Evolutionary conservation across 352 stramenopile genomes (phyloP).

Genomic region (Pythium phragmitis): DNA sequence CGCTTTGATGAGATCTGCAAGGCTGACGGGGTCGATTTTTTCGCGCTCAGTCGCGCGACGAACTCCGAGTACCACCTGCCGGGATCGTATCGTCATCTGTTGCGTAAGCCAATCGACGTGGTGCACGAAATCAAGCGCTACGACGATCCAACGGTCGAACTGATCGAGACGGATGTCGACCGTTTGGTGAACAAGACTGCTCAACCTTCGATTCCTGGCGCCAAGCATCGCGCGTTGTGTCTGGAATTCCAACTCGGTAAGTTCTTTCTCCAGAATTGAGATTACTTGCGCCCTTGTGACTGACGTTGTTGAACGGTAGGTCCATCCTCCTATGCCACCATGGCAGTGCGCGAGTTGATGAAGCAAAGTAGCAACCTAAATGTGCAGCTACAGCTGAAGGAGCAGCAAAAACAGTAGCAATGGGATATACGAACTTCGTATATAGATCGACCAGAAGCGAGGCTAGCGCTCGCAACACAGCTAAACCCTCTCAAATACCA

Average conservation of each 20-base stretch:
- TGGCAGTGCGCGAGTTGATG: slow-evolving; percentile 93
- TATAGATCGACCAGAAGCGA: not conserved
- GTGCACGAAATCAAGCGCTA: slow-evolving; percentile 92
- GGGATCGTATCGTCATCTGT: slow-evolving; percentile 37
- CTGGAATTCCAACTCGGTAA: slow-evolving; percentile 79
- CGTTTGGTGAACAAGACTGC: slow-evolving; percentile 35
- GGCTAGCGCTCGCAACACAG: not conserved
- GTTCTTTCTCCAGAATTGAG: not conserved
- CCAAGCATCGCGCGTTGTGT: slow-evolving; percentile 65
- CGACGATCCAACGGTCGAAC: slow-evolving; percentile 87
- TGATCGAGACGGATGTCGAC: slow-evolving; percentile 95
- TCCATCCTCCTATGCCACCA: slow-evolving; percentile 83
- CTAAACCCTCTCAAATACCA: slow-evolving; percentile 31
- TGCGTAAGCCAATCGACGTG: slow-evolving; percentile 81
- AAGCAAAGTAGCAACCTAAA: slow-evolving; percentile 88
- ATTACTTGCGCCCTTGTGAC: not conserved
- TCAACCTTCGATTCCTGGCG: slow-evolving; percentile 56
- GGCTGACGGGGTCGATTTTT: slow-evolving; percentile 68
- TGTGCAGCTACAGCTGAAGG: slow-evolving; percentile 59
- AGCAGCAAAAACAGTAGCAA: slow-evolving; percentile 9
- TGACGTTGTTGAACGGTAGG: not conserved
- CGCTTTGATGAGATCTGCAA: slow-evolving; percentile 65
- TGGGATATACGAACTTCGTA: not conserved
- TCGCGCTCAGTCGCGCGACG: slow-evolving; percentile 50
- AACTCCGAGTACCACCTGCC: not conserved